Evolutionary conservation across 2,329 filamentous ascomycete genomes (phyloP), one percentile per base, ranked within the genome.

Genomic region (Pleoardoris graminearum): DNA sequence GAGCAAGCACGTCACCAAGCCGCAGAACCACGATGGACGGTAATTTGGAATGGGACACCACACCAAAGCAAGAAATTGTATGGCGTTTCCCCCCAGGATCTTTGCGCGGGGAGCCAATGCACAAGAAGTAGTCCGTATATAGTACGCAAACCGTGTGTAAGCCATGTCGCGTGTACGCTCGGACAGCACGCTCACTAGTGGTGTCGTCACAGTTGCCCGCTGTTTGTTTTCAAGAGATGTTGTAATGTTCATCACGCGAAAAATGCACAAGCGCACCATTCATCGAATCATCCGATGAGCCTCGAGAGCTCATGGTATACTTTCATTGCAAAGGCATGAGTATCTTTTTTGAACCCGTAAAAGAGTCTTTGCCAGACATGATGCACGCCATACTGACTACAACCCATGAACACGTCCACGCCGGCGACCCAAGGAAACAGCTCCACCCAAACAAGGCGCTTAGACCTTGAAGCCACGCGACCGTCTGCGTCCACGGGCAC

Each of bases 401-500:
- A 57, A 60, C 63, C 69, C 62, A 63, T 64, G 63, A 67, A 64
- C 65, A 65, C 66, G 67, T 66, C 66, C 68, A 69, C 65, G 69
- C 66, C 69, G 62, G 66, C 57, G 66, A 69, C 65, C 68, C 67
- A 68, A 67, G 71, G 61, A 71, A 72, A 69, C 62, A 61, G 57
- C 61, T 62, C 62, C 60, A 60, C 57, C 57, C 60, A 53, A 50
- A 50, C 60, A 62, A 58, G 63, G 54, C 58, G 61, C 60, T 90
- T 96, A 99, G 78, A 99, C 94, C 91, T 99, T 99, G 92, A 99
- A 99, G 86, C 95, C 94, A 76, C 90, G 87, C 74, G 92, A 97
- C 79, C 91, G 85, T 88, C 94, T 95, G 82, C 94, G 92, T 81
- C 94, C 95, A 94, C 94, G 92, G 75, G 92, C 94, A 75, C 87